Evolutionary conservation across 139 green algal genomes (phyloP).

Genomic region (Gonium pectorale): DNA sequence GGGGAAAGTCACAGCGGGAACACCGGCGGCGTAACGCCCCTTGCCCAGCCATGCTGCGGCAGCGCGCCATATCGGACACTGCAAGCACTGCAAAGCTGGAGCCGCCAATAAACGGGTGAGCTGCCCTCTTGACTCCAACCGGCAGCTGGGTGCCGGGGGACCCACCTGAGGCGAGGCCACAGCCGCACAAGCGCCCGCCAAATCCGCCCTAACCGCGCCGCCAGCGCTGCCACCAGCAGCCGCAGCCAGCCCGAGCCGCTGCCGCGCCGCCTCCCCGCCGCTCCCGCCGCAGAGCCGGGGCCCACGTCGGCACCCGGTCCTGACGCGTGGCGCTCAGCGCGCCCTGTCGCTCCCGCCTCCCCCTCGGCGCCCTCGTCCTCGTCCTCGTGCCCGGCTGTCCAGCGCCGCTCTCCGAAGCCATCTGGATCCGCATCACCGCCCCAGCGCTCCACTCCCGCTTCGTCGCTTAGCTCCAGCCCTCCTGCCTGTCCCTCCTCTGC

Average conservation of each 20-base stretch:
- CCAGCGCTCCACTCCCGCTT: not conserved
- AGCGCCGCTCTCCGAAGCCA: not conserved
- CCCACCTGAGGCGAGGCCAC: conserved; percentile 14
- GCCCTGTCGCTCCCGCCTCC: not conserved
- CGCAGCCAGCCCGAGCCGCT: not conserved
- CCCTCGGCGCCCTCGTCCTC: not conserved
- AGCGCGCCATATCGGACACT: too few relatives aligned
- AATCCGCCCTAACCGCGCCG: not conserved
- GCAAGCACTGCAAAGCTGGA: too few relatives aligned
- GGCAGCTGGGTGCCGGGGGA: too few relatives aligned
- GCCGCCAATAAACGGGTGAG: too few relatives aligned
- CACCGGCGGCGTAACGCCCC: too few relatives aligned
- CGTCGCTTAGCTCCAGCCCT: not conserved
- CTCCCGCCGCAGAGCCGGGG: not conserved
- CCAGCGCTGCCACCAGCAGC: conserved; percentile 15
- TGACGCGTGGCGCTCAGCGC: not conserved
- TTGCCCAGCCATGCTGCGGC: too few relatives aligned
- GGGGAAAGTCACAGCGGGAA: not conserved
- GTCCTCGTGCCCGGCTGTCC: too few relatives aligned
- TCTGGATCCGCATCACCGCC: not conserved
- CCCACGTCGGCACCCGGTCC: not conserved
- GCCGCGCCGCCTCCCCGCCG: not conserved
- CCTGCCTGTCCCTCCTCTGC: not conserved
- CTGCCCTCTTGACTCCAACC: too few relatives aligned
- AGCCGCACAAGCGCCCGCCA: conserved; percentile 19